phyloP scores from a whole-genome alignment of 2,329 filamentous ascomycete genomes.

The Fusarium sulawesiense region DNA sequence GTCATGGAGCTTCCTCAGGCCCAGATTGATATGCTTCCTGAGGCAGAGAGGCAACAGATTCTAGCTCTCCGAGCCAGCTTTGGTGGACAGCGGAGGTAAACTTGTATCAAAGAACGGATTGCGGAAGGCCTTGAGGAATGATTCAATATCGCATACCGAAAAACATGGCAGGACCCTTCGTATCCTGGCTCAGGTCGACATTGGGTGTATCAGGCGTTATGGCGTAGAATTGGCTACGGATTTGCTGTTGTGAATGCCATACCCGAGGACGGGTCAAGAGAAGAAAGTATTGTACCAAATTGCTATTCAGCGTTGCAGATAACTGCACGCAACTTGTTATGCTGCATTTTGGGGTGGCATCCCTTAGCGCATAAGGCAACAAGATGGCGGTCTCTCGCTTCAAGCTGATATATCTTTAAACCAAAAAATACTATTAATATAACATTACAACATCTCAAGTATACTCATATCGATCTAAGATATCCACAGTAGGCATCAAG shows the following conservation, averaged over 20 bases:
- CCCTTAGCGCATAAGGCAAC: background rate
- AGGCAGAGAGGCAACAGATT: conserved; percentile 81
- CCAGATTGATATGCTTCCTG: conserved; percentile 81
- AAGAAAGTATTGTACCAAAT: background rate
- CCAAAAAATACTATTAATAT: background rate
- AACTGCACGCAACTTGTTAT: background rate
- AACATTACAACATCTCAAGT: background rate
- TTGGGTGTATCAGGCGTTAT: conserved; percentile 34
- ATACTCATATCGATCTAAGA: background rate
- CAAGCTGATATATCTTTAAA: background rate
- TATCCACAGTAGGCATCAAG: background rate
- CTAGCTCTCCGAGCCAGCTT: conserved; percentile 78
- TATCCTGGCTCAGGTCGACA: conserved; percentile 13
- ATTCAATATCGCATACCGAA: background rate
- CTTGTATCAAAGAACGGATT: background rate
- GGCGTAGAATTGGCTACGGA: conserved; percentile 31
- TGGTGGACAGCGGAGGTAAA: conserved; percentile 54
- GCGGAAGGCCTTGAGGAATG: background rate
- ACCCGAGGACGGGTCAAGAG: background rate
- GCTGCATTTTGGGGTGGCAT: background rate
- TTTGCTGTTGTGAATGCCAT: conserved; percentile 7
- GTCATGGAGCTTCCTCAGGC: conserved; percentile 84
- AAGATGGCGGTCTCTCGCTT: background rate
- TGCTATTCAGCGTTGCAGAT: background rate
- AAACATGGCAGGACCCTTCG: background rate